Evolutionary conservation across 306 rosid genomes (phyloP), one percentile per base, ranked within the genome.

Genomic region (Glycine soja): DNA sequence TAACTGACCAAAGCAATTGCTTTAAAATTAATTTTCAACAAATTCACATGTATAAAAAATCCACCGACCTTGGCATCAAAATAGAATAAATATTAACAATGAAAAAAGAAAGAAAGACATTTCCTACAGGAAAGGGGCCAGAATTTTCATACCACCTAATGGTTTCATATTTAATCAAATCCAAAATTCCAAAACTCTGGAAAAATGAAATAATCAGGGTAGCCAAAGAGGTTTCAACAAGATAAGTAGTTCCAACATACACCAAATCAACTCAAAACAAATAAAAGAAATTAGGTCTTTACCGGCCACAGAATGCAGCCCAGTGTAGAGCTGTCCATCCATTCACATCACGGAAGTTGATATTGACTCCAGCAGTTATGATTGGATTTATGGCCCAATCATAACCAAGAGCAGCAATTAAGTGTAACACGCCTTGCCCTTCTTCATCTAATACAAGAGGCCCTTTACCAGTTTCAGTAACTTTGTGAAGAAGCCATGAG

Each of bases 301-400:
- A 79, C 98, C 97, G 90, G 98, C 94, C 98, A 87, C 82, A 88
- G 62, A 59, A 92, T 74, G 98, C 98, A 77, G 97, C 98, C 98
- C 98, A 94, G 78, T 94, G 98, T 75, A 94, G 84, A 65, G 97
- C 98, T 12, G 98, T 92, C 97, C 97, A 90, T 66, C 98, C 98
- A 78, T 88, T 92, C 77, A 80, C 72, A 59, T 92, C 98, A 18
- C 98, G 93, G 78, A 90, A 94, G 86, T 94, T 94, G 74, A 94
- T 90, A 80, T 87, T 94, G 70, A 94, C 94, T 77, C 97, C 97
- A 36, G 97, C 89, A 76, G 83, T 81, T 52, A 92, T 73, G 81
- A 88, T 90, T 82, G 97, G 95, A 65, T 79, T 62, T 77, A 94
- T 84, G 69, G 97, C 95, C 98, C 97, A 94, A 83, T 90, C 89